Evolutionary conservation across 768 basidiomycete species (phyloP), one percentile per base, ranked within the genome.

Genomic region (Mycena metata): DNA sequence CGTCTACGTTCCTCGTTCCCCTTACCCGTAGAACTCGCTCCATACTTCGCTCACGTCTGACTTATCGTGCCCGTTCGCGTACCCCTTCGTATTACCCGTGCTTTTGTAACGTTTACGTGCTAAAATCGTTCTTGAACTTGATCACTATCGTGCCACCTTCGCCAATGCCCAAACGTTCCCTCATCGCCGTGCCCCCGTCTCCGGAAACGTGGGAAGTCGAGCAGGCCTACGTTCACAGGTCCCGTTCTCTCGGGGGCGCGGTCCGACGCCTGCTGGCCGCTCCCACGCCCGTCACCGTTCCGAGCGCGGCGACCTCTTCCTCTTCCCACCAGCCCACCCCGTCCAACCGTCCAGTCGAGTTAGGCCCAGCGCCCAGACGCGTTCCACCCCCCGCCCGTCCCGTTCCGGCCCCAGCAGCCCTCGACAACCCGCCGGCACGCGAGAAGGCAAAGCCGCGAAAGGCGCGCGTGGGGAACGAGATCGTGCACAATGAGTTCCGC

Each of bases 401-500:
- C 21, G 15, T 10, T 24, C 24, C 36, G 24, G 3, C 24, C 13
- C n/a, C n/a, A 21, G 21, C 35, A 2, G 24, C 16, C 7, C n/a
- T 24, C 9, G 19, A 13, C 0, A 2, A 35, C 19, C n/a, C 45
- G 17, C 16, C 24, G 30, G 19, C 43, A 7, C n/a, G 8, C 11
- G n/a, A 21, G 13, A 63, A 54, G 39, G 19, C n/a, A 7, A 45
- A 36, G 8, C 30, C 30, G 30, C 30, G 6, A 54, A 36, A 63
- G 23, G 41, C 61, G 4, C 39, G 33, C 1, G 41, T 24, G 0
- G 61, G 51, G 0, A 5, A 26, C 35, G 41, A 43, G 12, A 66
- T 69, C 42, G 19, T 10, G 6, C 21, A 64, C 30, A 72, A 55
- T 33, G 47, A 47, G n/a, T 45, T 67, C 8, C 64, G 73, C 16